These are phyloP conservation scores for Aspergillus tubingensis DNA, from an alignment of 2,329 filamentous ascomycete genomes.

Conservation along the genomic window DNA sequence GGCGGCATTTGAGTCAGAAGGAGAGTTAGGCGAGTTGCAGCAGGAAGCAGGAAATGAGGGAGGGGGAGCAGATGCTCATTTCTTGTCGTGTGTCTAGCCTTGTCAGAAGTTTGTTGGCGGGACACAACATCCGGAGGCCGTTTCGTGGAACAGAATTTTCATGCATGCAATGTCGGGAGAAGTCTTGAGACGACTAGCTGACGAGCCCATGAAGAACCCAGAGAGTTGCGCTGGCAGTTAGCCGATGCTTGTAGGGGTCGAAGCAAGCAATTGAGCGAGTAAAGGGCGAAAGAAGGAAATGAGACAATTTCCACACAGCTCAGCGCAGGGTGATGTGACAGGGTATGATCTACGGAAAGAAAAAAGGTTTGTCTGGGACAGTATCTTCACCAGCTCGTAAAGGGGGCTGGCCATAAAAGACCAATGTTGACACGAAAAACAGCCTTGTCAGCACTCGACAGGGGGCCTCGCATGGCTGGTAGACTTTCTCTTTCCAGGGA, in stretches of 20 bases:
- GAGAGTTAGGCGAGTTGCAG: slow-evolving; percentile 1
- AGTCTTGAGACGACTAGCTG: slow-evolving; percentile 9
- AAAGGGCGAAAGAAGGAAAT: background rate
- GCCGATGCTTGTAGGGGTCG: background rate
- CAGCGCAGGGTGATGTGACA: background rate
- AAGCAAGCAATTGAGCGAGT: background rate
- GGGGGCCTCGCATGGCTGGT: slow-evolving; percentile 9
- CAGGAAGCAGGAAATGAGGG: background rate
- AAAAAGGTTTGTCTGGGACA: slow-evolving; percentile 4
- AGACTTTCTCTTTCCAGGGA: slow-evolving; percentile 4
- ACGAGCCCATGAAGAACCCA: slow-evolving; percentile 5
- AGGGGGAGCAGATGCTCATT: background rate
- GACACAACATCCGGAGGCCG: slow-evolving; percentile 24
- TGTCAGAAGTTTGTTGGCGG: slow-evolving; percentile 26
- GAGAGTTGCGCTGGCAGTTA: background rate
- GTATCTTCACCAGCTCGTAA: slow-evolving; percentile 8
- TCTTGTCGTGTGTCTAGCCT: slow-evolving; percentile 16
- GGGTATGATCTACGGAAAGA: background rate
- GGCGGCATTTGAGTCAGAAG: background rate
- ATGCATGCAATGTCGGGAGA: slow-evolving; percentile 20
- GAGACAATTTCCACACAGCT: slow-evolving; percentile 1
- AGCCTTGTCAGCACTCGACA: background rate
- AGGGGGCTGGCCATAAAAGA: slow-evolving; percentile 10
- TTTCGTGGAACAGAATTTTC: slow-evolving; percentile 24
- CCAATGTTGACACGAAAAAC: slow-evolving; percentile 10